Evolutionary conservation across 2,329 filamentous ascomycete genomes (phyloP).

Genomic region (Ilyonectria mors-panacis): DNA sequence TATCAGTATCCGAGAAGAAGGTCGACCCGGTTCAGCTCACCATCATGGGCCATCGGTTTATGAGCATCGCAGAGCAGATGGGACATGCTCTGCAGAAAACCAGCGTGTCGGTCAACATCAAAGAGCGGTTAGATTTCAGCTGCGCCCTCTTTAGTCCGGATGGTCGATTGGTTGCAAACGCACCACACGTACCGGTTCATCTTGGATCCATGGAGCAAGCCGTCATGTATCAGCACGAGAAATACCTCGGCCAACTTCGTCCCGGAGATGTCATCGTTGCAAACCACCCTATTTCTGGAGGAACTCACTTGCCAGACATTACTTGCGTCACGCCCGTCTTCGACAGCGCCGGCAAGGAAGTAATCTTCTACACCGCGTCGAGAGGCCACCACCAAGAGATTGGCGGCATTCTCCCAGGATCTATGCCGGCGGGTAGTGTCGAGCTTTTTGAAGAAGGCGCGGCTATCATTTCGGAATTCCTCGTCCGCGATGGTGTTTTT

Average conservation of each 20-base stretch:
- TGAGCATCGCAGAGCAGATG: conserved; percentile 90
- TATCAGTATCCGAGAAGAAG: conserved; percentile 25
- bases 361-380: conserved; percentile 49
- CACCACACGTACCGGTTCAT: conserved; percentile 40
- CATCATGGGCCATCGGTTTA: conserved; percentile 85
- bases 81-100: conserved; percentile 85
- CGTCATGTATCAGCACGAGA: conserved; percentile 40
- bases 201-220: conserved; percentile 43
- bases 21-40: conserved; percentile 81
- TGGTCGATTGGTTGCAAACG: conserved; percentile 40
- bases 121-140: conserved; percentile 85
- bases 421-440: conserved; percentile 83
- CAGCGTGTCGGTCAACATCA: conserved; percentile 84
- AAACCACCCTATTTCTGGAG: conserved; percentile 50
- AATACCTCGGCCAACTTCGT: conserved; percentile 39
- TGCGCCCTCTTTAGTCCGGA: conserved; percentile 83
- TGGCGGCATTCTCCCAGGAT: conserved; percentile 85
- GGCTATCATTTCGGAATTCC: conserved; percentile 75
- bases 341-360: conserved; percentile 49
- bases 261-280: conserved; percentile 42
- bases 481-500: conserved; percentile 83
- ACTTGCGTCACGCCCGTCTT: conserved; percentile 73
- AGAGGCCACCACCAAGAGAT: conserved; percentile 61
- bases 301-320: conserved; percentile 57
- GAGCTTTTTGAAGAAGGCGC: conserved; percentile 74